Base-by-base conservation (phyloP, 202 grass and related monocot genomes). In the Bolboschoenoplectus hybrid region DNA sequence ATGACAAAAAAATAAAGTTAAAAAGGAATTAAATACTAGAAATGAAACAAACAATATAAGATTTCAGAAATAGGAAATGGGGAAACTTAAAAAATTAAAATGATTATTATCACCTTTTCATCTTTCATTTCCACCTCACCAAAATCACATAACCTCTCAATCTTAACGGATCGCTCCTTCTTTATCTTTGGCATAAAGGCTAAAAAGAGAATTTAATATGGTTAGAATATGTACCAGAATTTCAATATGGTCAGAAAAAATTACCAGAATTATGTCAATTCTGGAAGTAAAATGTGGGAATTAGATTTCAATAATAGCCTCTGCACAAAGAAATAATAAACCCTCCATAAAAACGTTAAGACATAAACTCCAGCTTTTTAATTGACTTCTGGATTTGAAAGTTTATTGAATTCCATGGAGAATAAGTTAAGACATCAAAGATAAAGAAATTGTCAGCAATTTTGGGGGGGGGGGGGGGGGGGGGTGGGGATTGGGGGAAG, bases 141-240 rank as follows among this genome's bases (percentile, higher is more conserved):
- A 79, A 99, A 88, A 12, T 97, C 88, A 45, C 89, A 97, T 55
- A 97, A 45, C 13, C 63, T 83, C 7, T 87, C 89, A 20, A 93
- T 91, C 84, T 97, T 90, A 77, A 85, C 32, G 34, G 40, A 88
- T 61, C 97, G 91, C 13, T 90, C 83, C 79, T 91, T 88, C 87
- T 85, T 97, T 63, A 99, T 94, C 79, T 75, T 97, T 2, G 85
- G 88, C 68, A 82, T 82, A 66, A 99, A 97, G 4, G 97, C 94
- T 99, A 76, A 85, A 72, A 12, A 45, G 66, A 82, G 3, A 71
- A 34, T 74, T 79, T 5, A 80, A 50, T 44, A 74, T 12, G 45
- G 70, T 74, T 50, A 74, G 70, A n/a, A 55, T 58, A 56, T 41
- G 2, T 43, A 5, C 13, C 53, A 80, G 43, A 34, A 26, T 12